Evolutionary conservation across 129 eudicot species (phyloP).

Genomic region (carrot (Daucus carota)): DH1_v3.0 NC_030382.2:58651001-58651500

Average conservation of each 20-base stretch:
- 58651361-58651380: slow-evolving; percentile 90
- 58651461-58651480: slow-evolving; percentile 91
- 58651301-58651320: slow-evolving; percentile 71
- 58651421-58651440: slow-evolving; percentile 77
- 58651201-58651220: slow-evolving; percentile 58
- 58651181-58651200: slow-evolving; percentile 74
- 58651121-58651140: slow-evolving; percentile 62
- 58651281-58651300: slow-evolving; percentile 70
- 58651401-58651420: slow-evolving; percentile 63
- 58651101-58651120: slow-evolving; percentile 78
- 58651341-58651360: slow-evolving; percentile 68
- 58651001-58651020: slow-evolving; percentile 73
- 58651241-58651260: slow-evolving; percentile 71
- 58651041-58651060: slow-evolving; percentile 44
- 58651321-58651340: slow-evolving; percentile 63
- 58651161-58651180: slow-evolving; percentile 84
- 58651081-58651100: slow-evolving; percentile 85
- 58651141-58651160: slow-evolving; percentile 90
- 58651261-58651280: slow-evolving; percentile 73
- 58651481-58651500: slow-evolving; percentile 90
- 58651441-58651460: slow-evolving; percentile 93
- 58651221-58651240: slow-evolving; percentile 82
- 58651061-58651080: slow-evolving; percentile 80
- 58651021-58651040: slow-evolving; percentile 69
- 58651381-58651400: slow-evolving; percentile 95